These are phyloP conservation scores for Henckelia pumila DNA, from an alignment of 257 asterid species.

Conservation along the genomic window DNA sequence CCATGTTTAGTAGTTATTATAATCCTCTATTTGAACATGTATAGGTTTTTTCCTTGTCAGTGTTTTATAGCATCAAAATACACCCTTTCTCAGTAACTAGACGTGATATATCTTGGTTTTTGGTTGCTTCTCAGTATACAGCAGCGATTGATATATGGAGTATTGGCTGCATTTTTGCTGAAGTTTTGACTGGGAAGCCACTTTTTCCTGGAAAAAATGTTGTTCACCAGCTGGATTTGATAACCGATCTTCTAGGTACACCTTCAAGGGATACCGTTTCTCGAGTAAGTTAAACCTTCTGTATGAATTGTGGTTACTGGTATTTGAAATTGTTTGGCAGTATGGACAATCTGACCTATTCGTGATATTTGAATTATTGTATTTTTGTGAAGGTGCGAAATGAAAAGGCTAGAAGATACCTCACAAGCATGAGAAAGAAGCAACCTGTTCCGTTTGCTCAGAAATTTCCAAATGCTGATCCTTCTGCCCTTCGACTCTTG, in stretches of 20 bases:
- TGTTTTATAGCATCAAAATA: not conserved
- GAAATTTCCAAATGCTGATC: slow-evolving; percentile 86
- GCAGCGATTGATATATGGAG: slow-evolving; percentile 84
- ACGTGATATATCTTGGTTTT: not conserved
- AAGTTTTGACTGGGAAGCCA: slow-evolving; percentile 85
- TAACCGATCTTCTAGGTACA: slow-evolving; percentile 88
- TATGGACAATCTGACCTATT: not conserved
- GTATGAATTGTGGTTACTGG: not conserved
- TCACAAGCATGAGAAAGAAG: slow-evolving; percentile 85
- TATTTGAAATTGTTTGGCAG: not conserved
- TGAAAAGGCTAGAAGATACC: slow-evolving; percentile 90
- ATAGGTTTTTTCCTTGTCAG: not conserved
- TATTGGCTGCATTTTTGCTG: slow-evolving; percentile 95
- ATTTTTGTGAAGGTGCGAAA: slow-evolving; percentile 49
- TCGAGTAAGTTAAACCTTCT: slow-evolving; percentile 38
- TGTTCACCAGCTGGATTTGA: slow-evolving; percentile 91
- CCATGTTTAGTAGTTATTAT: no score
- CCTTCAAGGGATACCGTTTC: slow-evolving; percentile 85
- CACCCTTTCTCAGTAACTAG: not conserved
- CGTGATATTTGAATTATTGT: not conserved
- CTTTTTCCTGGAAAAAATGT: slow-evolving; percentile 90
- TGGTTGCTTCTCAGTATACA: slow-evolving; percentile 39
- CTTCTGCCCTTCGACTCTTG: slow-evolving; percentile 58
- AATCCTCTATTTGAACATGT: not conserved
- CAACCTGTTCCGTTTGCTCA: slow-evolving; percentile 64